Conservation (phyloP, 2,329 filamentous ascomycete species). For the Ophiobolus disseminans region DNA sequence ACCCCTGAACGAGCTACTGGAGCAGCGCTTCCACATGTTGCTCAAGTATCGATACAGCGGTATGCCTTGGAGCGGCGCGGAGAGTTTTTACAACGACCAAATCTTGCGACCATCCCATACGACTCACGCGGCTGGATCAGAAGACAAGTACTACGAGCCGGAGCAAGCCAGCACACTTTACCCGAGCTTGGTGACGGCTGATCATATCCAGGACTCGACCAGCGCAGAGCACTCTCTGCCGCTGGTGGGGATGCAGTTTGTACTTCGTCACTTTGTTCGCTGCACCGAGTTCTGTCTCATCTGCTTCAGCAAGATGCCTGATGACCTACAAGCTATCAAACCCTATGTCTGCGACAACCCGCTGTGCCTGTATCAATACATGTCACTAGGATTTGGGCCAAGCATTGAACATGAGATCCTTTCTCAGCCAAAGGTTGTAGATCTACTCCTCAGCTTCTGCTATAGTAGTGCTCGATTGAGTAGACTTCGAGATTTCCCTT, state of each 20-base stretch:
- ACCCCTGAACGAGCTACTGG: slow-evolving; percentile 73
- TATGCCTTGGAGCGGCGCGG: slow-evolving; percentile 73
- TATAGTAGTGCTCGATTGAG: slow-evolving; percentile 63
- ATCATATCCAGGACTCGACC: slow-evolving; percentile 55
- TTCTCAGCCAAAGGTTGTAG: slow-evolving; percentile 80
- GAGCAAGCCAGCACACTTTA: slow-evolving; percentile 44
- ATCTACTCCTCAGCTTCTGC: slow-evolving; percentile 83
- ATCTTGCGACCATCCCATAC: slow-evolving; percentile 45
- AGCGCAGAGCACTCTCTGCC: slow-evolving; percentile 59
- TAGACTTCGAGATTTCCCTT: slow-evolving; percentile 62
- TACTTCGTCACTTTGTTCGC: slow-evolving; percentile 75
- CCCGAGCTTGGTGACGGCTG: slow-evolving; percentile 56
- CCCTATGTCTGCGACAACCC: slow-evolving; percentile 76
- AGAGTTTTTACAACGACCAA: slow-evolving; percentile 61
- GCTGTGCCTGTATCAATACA: slow-evolving; percentile 87
- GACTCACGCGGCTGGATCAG: slow-evolving; percentile 38
- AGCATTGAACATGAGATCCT: slow-evolving; percentile 85
- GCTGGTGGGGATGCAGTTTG: slow-evolving; percentile 73
- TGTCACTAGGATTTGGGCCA: slow-evolving; percentile 83
- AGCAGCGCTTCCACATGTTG: slow-evolving; percentile 68
- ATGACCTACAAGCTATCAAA: slow-evolving; percentile 73
- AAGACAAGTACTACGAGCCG: slow-evolving; percentile 50
- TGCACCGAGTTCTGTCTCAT: slow-evolving; percentile 89
- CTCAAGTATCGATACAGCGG: slow-evolving; percentile 64
- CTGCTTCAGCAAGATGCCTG: slow-evolving; percentile 73